Evolutionary conservation across 73 alveolate species (phyloP).

Genomic region (Uronychia binucleata): DNA sequence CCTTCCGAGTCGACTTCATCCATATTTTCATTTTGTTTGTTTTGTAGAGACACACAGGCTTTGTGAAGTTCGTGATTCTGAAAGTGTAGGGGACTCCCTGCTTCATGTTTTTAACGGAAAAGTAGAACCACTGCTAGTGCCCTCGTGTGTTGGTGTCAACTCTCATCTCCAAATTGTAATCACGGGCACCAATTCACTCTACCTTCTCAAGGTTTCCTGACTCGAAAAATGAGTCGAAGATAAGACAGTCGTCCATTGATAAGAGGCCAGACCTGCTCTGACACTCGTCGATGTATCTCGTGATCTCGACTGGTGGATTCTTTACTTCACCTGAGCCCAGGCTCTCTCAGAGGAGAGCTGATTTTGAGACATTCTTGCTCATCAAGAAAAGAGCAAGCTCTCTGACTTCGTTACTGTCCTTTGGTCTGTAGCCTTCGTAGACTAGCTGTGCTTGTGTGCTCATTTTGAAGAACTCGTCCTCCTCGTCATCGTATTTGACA

Average conservation of each 20-base stretch:
- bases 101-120: slow-evolving; percentile 59
- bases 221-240: slow-evolving; percentile 45
- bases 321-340: background rate
- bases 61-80: background rate
- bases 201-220: slow-evolving; percentile 62
- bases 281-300: background rate
- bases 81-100: slow-evolving; percentile 15
- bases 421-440: background rate
- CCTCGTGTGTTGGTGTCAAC: slow-evolving; percentile 84
- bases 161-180: slow-evolving; percentile 73
- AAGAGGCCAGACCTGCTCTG: background rate
- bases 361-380: background rate
- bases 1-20: background rate
- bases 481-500: background rate
- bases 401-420: background rate
- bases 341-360: background rate
- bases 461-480: background rate
- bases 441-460: background rate
- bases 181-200: slow-evolving; percentile 34
- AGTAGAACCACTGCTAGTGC: slow-evolving; percentile 83
- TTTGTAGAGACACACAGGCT: background rate
- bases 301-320: background rate
- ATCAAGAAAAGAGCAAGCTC: background rate
- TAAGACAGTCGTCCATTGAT: slow-evolving; percentile 1
- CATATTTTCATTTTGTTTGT: background rate